Evolutionary conservation across 176 grass and related monocot genomes (phyloP).

Genomic region (Bonia amplexicaulis): DNA sequence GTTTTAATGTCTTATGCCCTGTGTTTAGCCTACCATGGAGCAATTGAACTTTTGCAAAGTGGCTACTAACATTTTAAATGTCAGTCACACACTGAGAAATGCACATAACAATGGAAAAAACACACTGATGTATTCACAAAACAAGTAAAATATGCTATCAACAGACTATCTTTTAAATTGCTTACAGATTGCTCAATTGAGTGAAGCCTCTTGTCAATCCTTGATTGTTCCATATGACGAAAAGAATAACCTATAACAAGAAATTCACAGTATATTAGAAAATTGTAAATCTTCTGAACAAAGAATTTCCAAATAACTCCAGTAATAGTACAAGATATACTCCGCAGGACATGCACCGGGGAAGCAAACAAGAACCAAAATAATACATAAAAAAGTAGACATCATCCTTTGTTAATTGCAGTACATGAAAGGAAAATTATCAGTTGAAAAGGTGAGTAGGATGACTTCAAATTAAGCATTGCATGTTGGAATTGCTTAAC

Average conservation of each 20-base stretch:
- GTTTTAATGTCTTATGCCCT: background rate
- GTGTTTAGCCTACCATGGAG: background rate
- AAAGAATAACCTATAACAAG: conserved; percentile 58
- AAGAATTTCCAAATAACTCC: background rate
- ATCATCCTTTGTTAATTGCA: background rate
- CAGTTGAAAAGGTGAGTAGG: background rate
- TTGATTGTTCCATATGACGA: conserved; percentile 67
- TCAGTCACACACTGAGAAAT: background rate
- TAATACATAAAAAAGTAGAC: background rate
- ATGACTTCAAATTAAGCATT: background rate
- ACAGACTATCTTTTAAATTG: conserved; percentile 19
- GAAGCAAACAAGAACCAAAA: background rate
- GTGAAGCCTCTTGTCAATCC: conserved; percentile 65
- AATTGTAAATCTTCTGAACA: background rate
- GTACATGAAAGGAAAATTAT: background rate
- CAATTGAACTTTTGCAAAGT: background rate
- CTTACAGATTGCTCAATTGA: conserved; percentile 90
- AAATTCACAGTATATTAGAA: conserved; percentile 1
- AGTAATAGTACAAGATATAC: background rate
- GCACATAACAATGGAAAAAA: background rate
- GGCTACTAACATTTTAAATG: background rate
- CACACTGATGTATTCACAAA: background rate
- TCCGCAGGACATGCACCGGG: background rate
- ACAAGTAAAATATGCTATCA: background rate
- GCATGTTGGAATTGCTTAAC: background rate